Evolutionary conservation across 768 basidiomycete species (phyloP), one percentile per base, ranked within the genome.

Genomic region (Scleroderma citrinum): DNA sequence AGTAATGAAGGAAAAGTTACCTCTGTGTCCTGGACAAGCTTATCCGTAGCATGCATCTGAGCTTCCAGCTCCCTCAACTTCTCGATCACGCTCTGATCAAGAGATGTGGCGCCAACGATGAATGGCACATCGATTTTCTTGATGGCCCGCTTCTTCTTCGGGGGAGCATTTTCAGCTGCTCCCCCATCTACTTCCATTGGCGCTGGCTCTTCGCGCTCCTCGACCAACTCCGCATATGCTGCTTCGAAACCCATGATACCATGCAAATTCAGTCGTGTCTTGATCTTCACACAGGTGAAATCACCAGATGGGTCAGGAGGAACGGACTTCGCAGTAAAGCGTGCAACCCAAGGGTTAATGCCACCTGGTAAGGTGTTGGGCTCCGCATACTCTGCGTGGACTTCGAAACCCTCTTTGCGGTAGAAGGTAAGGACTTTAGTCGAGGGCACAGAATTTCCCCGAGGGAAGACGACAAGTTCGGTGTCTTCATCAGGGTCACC

Each of bases 1-100:
- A 29, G 26, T 12, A 42, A 41, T 19, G 11, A 44, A 44, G 23
- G 17, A 40, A 31, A 51, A 71, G 79, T 31, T 55, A 91, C 92
- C 82, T 97, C 95, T 49, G 96, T 99, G 66, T 99, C 96, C 74
- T 83, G 81, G 46, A 99, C 95, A 53, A 98, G 87, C 76, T 95
- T 97, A 72, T 99, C 96, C 48, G 81, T 73, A 24, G 87, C 78
- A 66, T 86, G 79, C 92, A 99, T 90, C 71, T 87, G 73, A 16
- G 82, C 83, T 73, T 98, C 96, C 57, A 78, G 76, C 72, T 97
- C 91, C 67, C 75, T 82, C 65, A 76, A 73, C 49, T 68, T 63
- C 61, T 94, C 84, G 36, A 95, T 60, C 19, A 78, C 50, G 6
- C 74, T 63, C 61, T 78, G 71, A 60, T 90, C 87, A 54, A 96